A percentile compares a stretch with the other conserved stretches of the same genome.
Conservation (phyloP, 2,329 filamentous ascomycete genomes). For the Coleophoma eucalyptorum region DNA sequence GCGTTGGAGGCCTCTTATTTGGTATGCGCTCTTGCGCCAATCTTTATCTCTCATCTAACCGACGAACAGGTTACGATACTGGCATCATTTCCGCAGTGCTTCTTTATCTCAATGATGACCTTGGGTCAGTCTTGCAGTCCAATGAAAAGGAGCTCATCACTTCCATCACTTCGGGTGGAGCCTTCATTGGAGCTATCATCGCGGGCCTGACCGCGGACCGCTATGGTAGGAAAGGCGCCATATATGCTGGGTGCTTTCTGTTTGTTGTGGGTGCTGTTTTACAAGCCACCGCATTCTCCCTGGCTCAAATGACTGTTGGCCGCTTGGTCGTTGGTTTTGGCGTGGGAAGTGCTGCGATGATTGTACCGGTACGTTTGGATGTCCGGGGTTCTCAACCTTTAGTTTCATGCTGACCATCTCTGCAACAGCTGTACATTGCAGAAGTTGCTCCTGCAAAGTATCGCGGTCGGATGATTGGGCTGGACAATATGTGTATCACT, state of each 20-base stretch:
- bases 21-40: constrained; percentile 31
- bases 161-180: constrained; percentile 44
- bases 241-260: constrained; percentile 36
- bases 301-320: constrained; percentile 40
- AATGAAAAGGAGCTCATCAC: constrained; percentile 48
- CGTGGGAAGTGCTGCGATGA: constrained; percentile 44
- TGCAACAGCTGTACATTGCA: constrained; percentile 37
- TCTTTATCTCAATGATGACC: constrained; percentile 33
- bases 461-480: constrained; percentile 42
- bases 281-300: constrained; percentile 30
- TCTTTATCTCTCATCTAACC: constrained; percentile 17
- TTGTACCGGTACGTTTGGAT: constrained; percentile 26
- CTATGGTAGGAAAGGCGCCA: constrained; percentile 34
- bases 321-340: constrained; percentile 44
- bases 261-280: constrained; percentile 34
- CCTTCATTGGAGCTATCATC: constrained; percentile 38
- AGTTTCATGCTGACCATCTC: too few relatives aligned
- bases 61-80: constrained; percentile 38
- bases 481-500: constrained; percentile 44
- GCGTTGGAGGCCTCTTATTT: constrained; percentile 62
- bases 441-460: constrained; percentile 46
- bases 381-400: too few relatives aligned
- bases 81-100: constrained; percentile 41
- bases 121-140: constrained; percentile 33
- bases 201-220: constrained; percentile 32